Conservation (phyloP, 177 flowering plant species). For the Vitis hybrid region DNA sequence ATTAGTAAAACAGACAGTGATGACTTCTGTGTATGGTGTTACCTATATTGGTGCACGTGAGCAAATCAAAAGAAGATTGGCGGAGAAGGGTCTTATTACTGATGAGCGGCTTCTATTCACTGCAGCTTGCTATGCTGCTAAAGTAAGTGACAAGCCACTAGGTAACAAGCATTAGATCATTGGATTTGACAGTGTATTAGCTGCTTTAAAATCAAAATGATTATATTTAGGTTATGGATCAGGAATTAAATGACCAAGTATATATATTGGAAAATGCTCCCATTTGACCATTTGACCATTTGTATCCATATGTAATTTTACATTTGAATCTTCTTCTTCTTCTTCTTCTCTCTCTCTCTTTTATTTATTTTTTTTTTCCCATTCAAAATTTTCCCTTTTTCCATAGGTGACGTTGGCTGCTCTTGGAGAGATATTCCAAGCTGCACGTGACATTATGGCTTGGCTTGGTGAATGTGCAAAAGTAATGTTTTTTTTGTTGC, state of each 20-base stretch:
- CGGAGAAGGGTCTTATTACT: constrained; percentile 76
- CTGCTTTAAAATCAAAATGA: neutral
- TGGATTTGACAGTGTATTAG: neutral
- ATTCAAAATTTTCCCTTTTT: neutral
- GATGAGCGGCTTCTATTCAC: constrained; percentile 74
- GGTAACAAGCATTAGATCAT: neutral
- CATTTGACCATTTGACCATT: too few species aligned
- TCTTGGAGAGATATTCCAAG: constrained; percentile 85
- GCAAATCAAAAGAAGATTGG: constrained; percentile 83
- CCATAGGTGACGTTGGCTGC: constrained; percentile 83
- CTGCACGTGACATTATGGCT: constrained; percentile 84
- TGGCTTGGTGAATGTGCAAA: constrained; percentile 99
- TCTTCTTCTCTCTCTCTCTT: constrained; percentile 1
- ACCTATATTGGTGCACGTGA: constrained; percentile 98
- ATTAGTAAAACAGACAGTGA: constrained; percentile 96
- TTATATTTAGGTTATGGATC: too few species aligned
- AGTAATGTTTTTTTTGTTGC: constrained; percentile 33
- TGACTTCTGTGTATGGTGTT: constrained; percentile 99
- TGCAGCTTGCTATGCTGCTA: constrained; percentile 92
- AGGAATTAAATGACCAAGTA: too few species aligned
- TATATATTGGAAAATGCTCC: too few species aligned
- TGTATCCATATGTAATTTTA: neutral
- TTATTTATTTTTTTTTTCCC: neutral
- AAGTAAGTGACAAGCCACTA: constrained; percentile 43
- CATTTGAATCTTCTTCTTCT: constrained; percentile 3